phyloP scores from a whole-genome alignment of 2,329 filamentous ascomycete genomes.

The Aureobasidium vineae region DNA sequence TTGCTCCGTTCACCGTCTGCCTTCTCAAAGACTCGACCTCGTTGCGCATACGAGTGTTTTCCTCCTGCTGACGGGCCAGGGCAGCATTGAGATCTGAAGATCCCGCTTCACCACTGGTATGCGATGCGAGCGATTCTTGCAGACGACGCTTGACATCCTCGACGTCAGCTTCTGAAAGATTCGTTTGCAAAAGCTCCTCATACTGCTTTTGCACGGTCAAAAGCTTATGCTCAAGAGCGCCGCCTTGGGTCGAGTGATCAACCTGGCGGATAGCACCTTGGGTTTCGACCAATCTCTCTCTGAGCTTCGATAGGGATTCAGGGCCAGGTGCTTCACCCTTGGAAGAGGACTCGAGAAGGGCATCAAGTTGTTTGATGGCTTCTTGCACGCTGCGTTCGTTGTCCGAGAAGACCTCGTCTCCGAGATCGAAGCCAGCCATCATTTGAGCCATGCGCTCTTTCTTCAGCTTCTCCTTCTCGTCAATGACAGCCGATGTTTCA shows the following conservation, averaged over 20 bases:
- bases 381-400: constrained; percentile 84
- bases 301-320: constrained; percentile 75
- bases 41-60: constrained; percentile 76
- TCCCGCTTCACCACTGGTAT: constrained; percentile 64
- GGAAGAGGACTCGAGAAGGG: constrained; percentile 71
- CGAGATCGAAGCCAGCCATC: constrained; percentile 98
- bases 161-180: constrained; percentile 73
- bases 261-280: constrained; percentile 92
- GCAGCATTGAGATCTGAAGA: constrained; percentile 72
- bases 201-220: constrained; percentile 76
- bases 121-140: constrained; percentile 71
- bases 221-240: constrained; percentile 71
- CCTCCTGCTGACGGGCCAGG: constrained; percentile 71
- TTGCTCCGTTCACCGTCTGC: constrained; percentile 59
- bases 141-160: constrained; percentile 81
- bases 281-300: constrained; percentile 77
- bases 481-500: constrained; percentile 82
- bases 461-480: constrained; percentile 99
- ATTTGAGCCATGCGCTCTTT: constrained; percentile 99
- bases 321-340: constrained; percentile 67
- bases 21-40: constrained; percentile 82
- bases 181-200: constrained; percentile 75
- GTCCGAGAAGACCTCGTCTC: constrained; percentile 87
- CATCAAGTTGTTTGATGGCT: constrained; percentile 79
- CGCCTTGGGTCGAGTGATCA: constrained; percentile 74